phyloP scores from a whole-genome alignment of 2,329 filamentous ascomycete genomes.

The Alternaria gaisen region DNA sequence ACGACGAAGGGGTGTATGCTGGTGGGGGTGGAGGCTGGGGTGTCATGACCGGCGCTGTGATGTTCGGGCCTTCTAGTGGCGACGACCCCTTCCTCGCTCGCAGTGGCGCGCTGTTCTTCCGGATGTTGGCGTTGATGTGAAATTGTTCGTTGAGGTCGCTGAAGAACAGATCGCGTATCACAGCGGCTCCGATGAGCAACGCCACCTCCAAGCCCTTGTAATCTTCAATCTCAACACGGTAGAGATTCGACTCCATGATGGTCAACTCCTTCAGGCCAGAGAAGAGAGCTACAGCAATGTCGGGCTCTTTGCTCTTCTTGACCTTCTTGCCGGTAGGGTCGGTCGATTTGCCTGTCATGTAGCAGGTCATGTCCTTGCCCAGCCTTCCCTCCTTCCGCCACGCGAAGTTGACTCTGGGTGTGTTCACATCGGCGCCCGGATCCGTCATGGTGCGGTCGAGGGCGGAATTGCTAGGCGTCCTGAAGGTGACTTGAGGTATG shows the following conservation, averaged over 20 bases:
- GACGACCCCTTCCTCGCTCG: constrained; percentile 48
- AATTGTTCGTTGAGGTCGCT: constrained; percentile 76
- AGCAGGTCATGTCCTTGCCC: constrained; percentile 88
- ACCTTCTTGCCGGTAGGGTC: constrained; percentile 69
- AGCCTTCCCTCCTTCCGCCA: constrained; percentile 91
- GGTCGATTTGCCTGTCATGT: constrained; percentile 79
- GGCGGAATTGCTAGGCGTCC: constrained; percentile 77
- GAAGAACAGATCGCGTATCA: constrained; percentile 70
- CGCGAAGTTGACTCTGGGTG: constrained; percentile 80
- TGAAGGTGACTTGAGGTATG: constrained; percentile 86
- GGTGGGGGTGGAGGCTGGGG: constrained; percentile 41
- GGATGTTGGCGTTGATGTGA: constrained; percentile 66
- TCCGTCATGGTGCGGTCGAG: constrained; percentile 77
- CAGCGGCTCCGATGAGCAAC: constrained; percentile 68
- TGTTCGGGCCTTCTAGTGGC: constrained; percentile 36
- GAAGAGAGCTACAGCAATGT: constrained; percentile 93
- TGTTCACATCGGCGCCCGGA: constrained; percentile 61
- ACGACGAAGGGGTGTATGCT: constrained; percentile 30
- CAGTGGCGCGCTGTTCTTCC: constrained; percentile 51
- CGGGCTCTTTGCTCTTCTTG: constrained; percentile 82
- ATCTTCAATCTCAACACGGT: constrained; percentile 90
- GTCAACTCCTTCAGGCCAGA: constrained; percentile 76
- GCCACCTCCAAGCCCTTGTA: constrained; percentile 91
- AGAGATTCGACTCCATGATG: constrained; percentile 92
- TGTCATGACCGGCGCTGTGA: constrained; percentile 45